phyloP scores from a whole-genome alignment of 495 filamentous ascomycete species.

The Immersiella caudata region DNA sequence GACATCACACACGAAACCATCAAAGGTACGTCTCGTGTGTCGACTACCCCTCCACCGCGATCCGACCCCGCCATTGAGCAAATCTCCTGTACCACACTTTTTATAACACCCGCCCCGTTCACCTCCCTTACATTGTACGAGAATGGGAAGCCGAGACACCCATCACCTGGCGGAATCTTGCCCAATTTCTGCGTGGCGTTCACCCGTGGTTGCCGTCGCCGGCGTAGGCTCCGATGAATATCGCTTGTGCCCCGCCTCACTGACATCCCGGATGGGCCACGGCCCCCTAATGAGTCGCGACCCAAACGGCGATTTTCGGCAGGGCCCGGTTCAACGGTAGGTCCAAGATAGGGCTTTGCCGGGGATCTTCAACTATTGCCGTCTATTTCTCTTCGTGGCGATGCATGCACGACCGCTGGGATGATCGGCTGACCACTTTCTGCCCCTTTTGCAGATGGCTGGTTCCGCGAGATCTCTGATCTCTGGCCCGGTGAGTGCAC shows the following conservation, averaged over 20 bases:
- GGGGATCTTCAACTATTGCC: neutral
- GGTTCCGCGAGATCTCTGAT: slow-evolving; percentile 96
- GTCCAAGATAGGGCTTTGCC: neutral
- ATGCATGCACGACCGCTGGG: neutral
- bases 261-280: neutral
- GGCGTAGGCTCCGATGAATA: neutral
- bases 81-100: slow-evolving; percentile 22
- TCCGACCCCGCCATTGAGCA: slow-evolving; percentile 29
- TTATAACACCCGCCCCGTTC: neutral
- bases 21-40: slow-evolving; percentile 33
- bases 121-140: neutral
- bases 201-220: neutral
- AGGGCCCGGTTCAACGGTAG: neutral
- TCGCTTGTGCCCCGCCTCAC: neutral
- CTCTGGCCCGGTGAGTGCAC: slow-evolving; percentile 85
- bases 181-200: neutral
- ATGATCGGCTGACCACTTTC: slow-evolving; percentile 1
- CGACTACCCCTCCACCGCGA: slow-evolving; percentile 15
- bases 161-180: neutral
- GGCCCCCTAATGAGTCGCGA: neutral
- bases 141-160: neutral
- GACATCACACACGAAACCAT: slow-evolving; percentile 42
- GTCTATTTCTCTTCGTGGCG: neutral
- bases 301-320: neutral
- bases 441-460: slow-evolving; percentile 72